Percentiles rank a stretch among this genome's conserved stretches.
phyloP scores from a whole-genome alignment of 768 basidiomycete species.

The Pleurotus citrinopileatus region DNA sequence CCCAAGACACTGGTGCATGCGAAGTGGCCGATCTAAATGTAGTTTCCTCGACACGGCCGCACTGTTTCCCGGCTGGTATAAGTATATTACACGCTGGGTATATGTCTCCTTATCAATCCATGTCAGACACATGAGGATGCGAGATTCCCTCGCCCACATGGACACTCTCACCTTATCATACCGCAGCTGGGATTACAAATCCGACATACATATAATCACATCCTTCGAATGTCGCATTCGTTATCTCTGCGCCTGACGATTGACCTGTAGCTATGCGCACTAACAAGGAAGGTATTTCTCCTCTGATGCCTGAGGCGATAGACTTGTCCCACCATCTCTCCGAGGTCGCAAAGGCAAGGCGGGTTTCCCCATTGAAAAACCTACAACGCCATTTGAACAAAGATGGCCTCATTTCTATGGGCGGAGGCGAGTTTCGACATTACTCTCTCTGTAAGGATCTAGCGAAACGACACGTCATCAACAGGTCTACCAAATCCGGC shows the following conservation, averaged over 20 bases:
- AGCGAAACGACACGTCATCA: neutral
- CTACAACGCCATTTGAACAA: constrained; percentile 56
- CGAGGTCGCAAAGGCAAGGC: constrained; percentile 42
- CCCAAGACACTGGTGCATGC: too few relatives aligned
- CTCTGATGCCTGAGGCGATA: constrained; percentile 37
- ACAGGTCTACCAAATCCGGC: constrained; percentile 63
- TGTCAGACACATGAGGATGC: too few relatives aligned
- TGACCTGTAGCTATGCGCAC: neutral
- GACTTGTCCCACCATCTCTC: constrained; percentile 76
- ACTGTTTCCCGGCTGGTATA: too few relatives aligned
- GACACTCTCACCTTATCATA: constrained; percentile 1
- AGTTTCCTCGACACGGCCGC: too few relatives aligned
- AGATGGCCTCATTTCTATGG: constrained; percentile 55
- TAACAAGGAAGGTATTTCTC: neutral
- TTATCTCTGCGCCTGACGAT: too few relatives aligned
- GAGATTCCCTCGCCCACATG: too few relatives aligned
- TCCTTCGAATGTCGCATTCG: too few relatives aligned
- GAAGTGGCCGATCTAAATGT: too few relatives aligned
- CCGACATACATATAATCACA: too few relatives aligned
- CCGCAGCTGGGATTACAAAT: too few relatives aligned
- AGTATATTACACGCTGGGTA: too few relatives aligned
- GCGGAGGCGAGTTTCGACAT: constrained; percentile 59
- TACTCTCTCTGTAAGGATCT: neutral
- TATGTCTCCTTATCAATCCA: too few relatives aligned
- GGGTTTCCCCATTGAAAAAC: constrained; percentile 59